These are phyloP conservation scores for Chlorella sp. DNA, from an alignment of 139 green algal genomes.

Conservation along the genomic window DNA sequence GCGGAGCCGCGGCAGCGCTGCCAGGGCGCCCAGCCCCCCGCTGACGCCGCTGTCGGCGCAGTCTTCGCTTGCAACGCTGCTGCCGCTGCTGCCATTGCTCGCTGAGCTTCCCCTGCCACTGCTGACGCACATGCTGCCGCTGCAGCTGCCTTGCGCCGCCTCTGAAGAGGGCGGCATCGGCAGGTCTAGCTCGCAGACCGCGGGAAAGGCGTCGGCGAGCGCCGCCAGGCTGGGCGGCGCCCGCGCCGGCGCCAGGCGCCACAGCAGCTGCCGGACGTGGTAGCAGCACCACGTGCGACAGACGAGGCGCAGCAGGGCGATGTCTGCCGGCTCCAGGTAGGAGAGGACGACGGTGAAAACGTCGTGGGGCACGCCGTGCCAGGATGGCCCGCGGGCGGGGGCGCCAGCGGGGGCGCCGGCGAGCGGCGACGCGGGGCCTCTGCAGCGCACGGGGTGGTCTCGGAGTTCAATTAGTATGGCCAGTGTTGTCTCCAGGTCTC, in stretches of 20 bases:
- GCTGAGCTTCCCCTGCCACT: no score
- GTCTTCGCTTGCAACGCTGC: not conserved
- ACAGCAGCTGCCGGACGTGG: slow-evolving; percentile 2
- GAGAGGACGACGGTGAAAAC: slow-evolving; percentile 5
- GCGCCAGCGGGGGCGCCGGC: no score
- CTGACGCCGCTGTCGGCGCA: no score
- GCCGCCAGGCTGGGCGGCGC: not conserved
- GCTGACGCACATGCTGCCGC: no score
- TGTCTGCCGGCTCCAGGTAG: not conserved
- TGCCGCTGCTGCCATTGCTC: not conserved
- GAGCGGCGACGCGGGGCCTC: no score
- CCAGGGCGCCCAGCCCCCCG: slow-evolving; percentile 1
- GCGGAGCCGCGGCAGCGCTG: slow-evolving; percentile 10
- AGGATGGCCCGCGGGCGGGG: no score
- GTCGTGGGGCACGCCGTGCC: no score
- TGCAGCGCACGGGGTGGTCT: no score
- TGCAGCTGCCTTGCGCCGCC: no score
- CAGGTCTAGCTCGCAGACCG: not conserved
- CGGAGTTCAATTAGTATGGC: no score
- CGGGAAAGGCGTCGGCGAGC: not conserved
- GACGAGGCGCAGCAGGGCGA: slow-evolving; percentile 17
- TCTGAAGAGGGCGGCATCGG: no score
- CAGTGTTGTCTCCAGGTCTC: no score
- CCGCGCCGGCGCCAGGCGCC: not conserved
- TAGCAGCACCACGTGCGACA: slow-evolving; percentile 3